These are phyloP conservation scores for Cladorrhinum samala DNA, from an alignment of 495 filamentous ascomycete genomes.

Conservation along the genomic window DNA sequence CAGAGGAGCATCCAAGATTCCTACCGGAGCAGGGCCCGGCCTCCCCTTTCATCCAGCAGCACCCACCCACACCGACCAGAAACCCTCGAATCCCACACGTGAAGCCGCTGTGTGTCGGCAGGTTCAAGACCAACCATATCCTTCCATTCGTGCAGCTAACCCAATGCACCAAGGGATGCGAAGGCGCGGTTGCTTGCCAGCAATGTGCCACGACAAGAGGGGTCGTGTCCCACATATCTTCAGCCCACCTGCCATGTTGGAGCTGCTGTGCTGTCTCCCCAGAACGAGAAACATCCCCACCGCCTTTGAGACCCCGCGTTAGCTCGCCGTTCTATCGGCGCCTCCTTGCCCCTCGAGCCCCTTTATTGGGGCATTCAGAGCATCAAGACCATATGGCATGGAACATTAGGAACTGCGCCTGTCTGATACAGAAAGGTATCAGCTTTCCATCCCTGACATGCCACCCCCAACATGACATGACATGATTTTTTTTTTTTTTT, in stretches of 20 bases:
- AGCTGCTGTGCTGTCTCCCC: background rate
- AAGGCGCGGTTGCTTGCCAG: too few species aligned
- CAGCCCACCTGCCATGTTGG: background rate
- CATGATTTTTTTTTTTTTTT: background rate
- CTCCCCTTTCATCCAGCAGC: background rate
- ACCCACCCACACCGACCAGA: too few species aligned
- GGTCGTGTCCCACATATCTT: too few species aligned
- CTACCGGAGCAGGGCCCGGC: background rate
- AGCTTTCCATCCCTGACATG: conserved; percentile 2
- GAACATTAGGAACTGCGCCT: background rate
- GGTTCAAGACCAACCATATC: too few species aligned
- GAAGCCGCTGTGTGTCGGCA: too few species aligned
- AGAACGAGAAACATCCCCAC: background rate
- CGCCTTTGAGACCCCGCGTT: background rate
- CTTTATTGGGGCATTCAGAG: background rate
- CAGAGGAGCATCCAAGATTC: background rate
- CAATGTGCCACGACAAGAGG: too few species aligned
- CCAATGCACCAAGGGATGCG: too few species aligned
- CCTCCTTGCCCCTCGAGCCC: background rate
- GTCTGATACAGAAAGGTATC: background rate
- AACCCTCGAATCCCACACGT: too few species aligned
- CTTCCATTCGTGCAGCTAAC: too few species aligned
- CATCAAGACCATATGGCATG: background rate
- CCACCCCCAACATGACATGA: background rate
- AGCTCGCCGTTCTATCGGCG: background rate